A percentile compares a stretch with the other conserved stretches of the same genome.
These are phyloP conservation scores for Fusarium sp. DNA, from an alignment of 2,329 filamentous ascomycete genomes.

Conservation along the genomic window DNA sequence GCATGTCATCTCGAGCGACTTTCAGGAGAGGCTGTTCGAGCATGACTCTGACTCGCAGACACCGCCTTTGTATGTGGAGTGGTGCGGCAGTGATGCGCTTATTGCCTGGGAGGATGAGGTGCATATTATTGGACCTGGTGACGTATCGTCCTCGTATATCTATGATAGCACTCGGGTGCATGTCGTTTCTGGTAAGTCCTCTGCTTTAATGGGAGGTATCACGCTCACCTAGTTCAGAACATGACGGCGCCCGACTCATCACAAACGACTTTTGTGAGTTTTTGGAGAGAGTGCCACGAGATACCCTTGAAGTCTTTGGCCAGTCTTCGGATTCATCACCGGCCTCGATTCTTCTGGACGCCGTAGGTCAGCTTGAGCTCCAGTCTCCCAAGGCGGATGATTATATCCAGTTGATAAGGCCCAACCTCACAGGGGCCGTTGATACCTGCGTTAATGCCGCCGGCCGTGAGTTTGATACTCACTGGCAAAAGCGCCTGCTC, in stretches of 20 bases:
- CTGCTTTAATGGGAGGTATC: no score
- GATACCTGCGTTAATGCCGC: constrained; percentile 94
- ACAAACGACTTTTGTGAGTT: constrained; percentile 98
- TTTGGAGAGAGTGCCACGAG: constrained; percentile 89
- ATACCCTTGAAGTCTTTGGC: constrained; percentile 89
- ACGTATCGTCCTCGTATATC: constrained; percentile 80
- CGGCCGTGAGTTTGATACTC: constrained; percentile 87
- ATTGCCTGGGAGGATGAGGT: constrained; percentile 99
- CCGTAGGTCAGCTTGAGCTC: constrained; percentile 88
- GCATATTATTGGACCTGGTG: constrained; percentile 89
- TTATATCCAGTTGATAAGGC: constrained; percentile 92
- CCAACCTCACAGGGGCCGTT: constrained; percentile 90
- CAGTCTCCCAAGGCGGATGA: constrained; percentile 98
- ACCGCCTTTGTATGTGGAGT: constrained; percentile 87
- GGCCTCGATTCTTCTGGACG: constrained; percentile 92
- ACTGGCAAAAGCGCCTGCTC: constrained; percentile 96
- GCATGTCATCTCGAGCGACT: constrained; percentile 95
- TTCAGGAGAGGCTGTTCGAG: constrained; percentile 91
- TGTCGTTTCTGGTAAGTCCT: constrained; percentile 76
- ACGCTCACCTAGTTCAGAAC: constrained; percentile 56
- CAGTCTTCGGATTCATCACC: constrained; percentile 89
- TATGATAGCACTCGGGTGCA: constrained; percentile 93
- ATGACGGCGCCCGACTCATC: constrained; percentile 89
- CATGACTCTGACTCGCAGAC: constrained; percentile 90
- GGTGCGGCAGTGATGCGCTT: constrained; percentile 96